Conservation (phyloP, 2,329 filamentous ascomycete species). For the Colletotrichum lupini region DNA sequence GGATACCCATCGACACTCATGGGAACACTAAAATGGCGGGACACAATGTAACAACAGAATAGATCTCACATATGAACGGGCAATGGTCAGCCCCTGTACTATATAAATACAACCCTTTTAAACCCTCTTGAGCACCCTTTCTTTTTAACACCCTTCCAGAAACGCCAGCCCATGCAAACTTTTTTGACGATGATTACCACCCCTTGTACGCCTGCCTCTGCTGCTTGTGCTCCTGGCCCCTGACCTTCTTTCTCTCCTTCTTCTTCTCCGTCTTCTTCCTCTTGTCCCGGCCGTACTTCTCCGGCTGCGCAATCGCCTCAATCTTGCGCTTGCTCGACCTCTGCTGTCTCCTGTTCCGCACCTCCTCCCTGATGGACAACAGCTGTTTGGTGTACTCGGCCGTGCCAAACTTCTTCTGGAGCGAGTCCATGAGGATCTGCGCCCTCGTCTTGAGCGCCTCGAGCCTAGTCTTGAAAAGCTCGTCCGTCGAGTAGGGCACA, state of each 20-base stretch:
- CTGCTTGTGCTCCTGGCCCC: constrained; percentile 77
- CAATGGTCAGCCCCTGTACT: constrained; percentile 27
- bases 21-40: background rate
- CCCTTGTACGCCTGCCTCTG: constrained; percentile 76
- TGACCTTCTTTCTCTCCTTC: constrained; percentile 84
- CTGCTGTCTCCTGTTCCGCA: constrained; percentile 78
- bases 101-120: constrained; percentile 26
- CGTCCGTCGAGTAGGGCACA: constrained; percentile 76
- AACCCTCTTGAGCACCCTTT: background rate
- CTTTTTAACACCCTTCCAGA: constrained; percentile 9
- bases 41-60: constrained; percentile 19
- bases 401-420: constrained; percentile 88
- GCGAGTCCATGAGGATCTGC: constrained; percentile 80
- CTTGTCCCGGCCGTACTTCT: constrained; percentile 82
- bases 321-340: constrained; percentile 88
- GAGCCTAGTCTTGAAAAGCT: constrained; percentile 74
- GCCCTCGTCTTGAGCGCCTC: constrained; percentile 78
- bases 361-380: constrained; percentile 76
- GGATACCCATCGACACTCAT: constrained; percentile 21
- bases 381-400: constrained; percentile 81
- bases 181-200: constrained; percentile 41
- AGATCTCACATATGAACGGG: constrained; percentile 30
- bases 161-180: constrained; percentile 36
- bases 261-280: constrained; percentile 86
- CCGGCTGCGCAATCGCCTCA: constrained; percentile 85